A percentile compares a stretch with the other conserved stretches of the same genome.
These are phyloP conservation scores for Dioscorea zingiberensis DNA, from an alignment of 106 monocot genomes.

Conservation along the genomic window DNA sequence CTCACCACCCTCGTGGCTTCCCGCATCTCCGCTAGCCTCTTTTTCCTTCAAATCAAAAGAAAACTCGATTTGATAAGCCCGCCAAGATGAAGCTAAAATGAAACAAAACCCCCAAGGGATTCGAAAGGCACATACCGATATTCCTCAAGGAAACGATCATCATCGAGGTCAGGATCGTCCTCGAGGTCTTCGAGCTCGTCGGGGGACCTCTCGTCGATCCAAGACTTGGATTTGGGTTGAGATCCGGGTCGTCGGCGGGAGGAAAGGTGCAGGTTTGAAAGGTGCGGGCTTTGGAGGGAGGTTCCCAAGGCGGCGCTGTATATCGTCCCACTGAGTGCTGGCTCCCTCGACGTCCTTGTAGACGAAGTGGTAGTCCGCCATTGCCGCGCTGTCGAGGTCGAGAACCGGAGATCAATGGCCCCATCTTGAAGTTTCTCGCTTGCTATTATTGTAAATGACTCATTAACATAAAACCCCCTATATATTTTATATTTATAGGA, in stretches of 20 bases:
- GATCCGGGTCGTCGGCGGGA: conserved; percentile 54
- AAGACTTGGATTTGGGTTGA: conserved; percentile 55
- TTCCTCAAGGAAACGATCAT: conserved; percentile 89
- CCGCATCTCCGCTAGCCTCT: conserved; percentile 72
- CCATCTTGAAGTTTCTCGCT: neutral
- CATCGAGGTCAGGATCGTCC: conserved; percentile 73
- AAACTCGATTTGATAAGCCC: neutral
- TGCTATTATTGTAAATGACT: neutral
- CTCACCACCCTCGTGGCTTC: conserved; percentile 41
- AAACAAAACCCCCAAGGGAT: neutral
- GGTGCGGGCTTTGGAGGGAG: conserved; percentile 80
- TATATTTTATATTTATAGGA: too few species aligned
- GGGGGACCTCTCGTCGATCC: conserved; percentile 64
- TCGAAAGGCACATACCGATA: conserved; percentile 39
- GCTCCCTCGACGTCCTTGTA: conserved; percentile 97
- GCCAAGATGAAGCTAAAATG: neutral
- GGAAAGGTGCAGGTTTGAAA: conserved; percentile 76
- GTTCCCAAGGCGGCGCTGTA: conserved; percentile 83
- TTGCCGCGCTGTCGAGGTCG: neutral
- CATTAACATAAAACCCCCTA: too few species aligned
- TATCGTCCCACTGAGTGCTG: conserved; percentile 94
- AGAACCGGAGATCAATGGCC: neutral
- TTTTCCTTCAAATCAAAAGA: conserved; percentile 55
- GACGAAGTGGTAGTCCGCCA: conserved; percentile 78
- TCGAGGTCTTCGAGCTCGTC: conserved; percentile 90